Evolutionary conservation across 371 early-diverging fungal species (phyloP).

Genomic region (Mortierella sp.): DNA sequence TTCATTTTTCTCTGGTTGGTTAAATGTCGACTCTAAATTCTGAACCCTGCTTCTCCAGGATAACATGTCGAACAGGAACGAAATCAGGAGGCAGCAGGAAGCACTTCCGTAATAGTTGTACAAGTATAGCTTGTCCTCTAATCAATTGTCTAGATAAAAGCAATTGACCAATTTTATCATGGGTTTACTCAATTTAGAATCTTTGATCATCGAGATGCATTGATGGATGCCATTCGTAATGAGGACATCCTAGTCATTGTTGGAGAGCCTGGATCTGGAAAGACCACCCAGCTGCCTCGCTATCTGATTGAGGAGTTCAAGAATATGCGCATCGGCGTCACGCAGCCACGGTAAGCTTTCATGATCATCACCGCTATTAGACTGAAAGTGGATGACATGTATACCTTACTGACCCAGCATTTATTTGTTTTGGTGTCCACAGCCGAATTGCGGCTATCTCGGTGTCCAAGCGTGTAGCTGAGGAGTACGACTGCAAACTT

Average conservation of each 20-base stretch:
- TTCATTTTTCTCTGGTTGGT: no score
- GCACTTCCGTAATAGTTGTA: slow-evolving; percentile 45
- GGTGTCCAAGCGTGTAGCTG: slow-evolving; percentile 88
- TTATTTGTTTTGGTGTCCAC: not conserved
- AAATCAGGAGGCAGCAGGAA: slow-evolving; percentile 43
- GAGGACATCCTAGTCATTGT: slow-evolving; percentile 90
- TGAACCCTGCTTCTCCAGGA: no score
- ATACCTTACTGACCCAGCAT: not conserved
- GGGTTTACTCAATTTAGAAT: slow-evolving; percentile 22
- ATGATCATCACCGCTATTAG: not conserved
- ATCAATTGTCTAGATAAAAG: not conserved
- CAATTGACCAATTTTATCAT: not conserved
- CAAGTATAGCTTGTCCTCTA: not conserved
- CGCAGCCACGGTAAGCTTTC: slow-evolving; percentile 85
- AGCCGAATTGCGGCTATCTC: slow-evolving; percentile 93
- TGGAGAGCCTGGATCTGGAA: slow-evolving; percentile 99
- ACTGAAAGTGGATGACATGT: not conserved
- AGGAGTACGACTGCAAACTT: slow-evolving; percentile 72
- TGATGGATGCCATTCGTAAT: slow-evolving; percentile 89
- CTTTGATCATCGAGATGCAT: slow-evolving; percentile 93
- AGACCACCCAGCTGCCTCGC: slow-evolving; percentile 99
- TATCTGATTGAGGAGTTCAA: slow-evolving; percentile 97
- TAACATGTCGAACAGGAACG: slow-evolving; percentile 27
- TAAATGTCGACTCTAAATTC: no score
- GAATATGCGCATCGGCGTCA: slow-evolving; percentile 89